Conservation (phyloP, 2,329 filamentous ascomycete genomes). For the Clonostachys rhizophaga region DNA sequence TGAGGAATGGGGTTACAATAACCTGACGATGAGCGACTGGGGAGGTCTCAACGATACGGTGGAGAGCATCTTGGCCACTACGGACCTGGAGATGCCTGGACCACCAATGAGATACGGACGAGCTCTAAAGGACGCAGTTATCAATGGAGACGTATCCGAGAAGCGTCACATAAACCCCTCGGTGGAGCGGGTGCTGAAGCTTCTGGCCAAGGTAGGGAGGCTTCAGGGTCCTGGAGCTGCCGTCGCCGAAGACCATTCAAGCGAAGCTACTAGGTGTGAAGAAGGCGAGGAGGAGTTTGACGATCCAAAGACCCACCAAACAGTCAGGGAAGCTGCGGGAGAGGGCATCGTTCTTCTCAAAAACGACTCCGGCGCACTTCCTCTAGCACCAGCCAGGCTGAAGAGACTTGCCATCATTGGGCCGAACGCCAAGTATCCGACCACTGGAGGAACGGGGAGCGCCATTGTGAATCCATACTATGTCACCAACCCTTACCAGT, state of each 20-base stretch:
- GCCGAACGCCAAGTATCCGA: constrained; percentile 62
- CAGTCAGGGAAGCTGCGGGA: constrained; percentile 57
- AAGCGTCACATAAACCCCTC: constrained; percentile 44
- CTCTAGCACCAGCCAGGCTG: constrained; percentile 43
- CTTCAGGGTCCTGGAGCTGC: constrained; percentile 50
- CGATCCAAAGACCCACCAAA: constrained; percentile 48
- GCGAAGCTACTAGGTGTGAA: too few relatives aligned
- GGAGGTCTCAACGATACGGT: constrained; percentile 50
- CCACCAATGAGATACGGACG: constrained; percentile 51
- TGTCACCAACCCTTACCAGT: constrained; percentile 52
- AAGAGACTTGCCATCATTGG: constrained; percentile 62
- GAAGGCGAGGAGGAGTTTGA: constrained; percentile 46
- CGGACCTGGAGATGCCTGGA: constrained; percentile 54
- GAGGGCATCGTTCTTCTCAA: constrained; percentile 62
- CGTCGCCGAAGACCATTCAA: constrained; percentile 5
- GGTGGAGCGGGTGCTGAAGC: constrained; percentile 54
- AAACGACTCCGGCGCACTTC: constrained; percentile 54
- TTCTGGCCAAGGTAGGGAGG: constrained; percentile 57
- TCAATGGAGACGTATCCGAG: constrained; percentile 24
- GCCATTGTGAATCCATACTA: constrained; percentile 67
- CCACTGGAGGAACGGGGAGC: constrained; percentile 64
- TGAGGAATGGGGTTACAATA: constrained; percentile 59
- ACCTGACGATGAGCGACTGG: constrained; percentile 55
- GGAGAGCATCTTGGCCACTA: constrained; percentile 51
- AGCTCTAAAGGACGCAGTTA: constrained; percentile 45